A percentile compares a stretch with the other conserved stretches of the same genome.
phyloP scores from a whole-genome alignment of 768 basidiomycete species.

The Psilocybe tampanensis region DNA sequence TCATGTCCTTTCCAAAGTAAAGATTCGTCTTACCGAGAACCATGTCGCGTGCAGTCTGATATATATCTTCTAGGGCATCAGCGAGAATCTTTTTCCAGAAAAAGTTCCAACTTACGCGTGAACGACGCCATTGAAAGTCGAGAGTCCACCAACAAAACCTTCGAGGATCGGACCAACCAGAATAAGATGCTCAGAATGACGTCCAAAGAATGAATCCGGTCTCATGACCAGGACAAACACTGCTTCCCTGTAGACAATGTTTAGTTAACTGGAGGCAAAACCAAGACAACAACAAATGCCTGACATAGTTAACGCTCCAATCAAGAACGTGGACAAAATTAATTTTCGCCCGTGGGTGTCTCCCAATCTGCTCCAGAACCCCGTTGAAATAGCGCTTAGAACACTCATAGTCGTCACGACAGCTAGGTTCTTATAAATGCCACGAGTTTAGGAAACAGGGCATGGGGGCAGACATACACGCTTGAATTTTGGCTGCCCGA shows the following conservation, averaged over 20 bases:
- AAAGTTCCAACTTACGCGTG: conserved; percentile 54
- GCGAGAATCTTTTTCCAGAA: conserved; percentile 7
- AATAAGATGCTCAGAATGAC: conserved; percentile 71
- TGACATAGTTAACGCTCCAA: conserved; percentile 77
- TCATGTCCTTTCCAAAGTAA: not conserved
- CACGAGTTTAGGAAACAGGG: conserved; percentile 1
- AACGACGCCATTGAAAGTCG: conserved; percentile 66
- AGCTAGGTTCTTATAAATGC: conserved; percentile 30
- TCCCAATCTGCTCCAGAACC: conserved; percentile 84
- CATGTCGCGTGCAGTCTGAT: conserved; percentile 54
- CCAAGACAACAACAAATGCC: conserved; percentile 24
- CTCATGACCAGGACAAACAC: conserved; percentile 80
- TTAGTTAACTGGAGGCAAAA: not conserved
- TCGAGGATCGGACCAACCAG: conserved; percentile 79
- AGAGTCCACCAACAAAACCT: conserved; percentile 74
- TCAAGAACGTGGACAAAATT: conserved; percentile 64
- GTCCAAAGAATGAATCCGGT: conserved; percentile 44
- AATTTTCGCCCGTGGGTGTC: conserved; percentile 78
- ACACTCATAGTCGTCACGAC: conserved; percentile 79
- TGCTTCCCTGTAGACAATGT: conserved; percentile 57
- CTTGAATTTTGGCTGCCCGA: conserved; percentile 73
- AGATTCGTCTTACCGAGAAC: conserved; percentile 38
- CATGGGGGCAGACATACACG: conserved; percentile 35
- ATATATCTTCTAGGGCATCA: conserved; percentile 42
- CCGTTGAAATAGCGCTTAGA: conserved; percentile 81